A percentile compares a stretch with the other conserved stretches of the same genome.
Conservation (phyloP, 768 basidiomycete genomes). For the Lactarius sp. region DNA sequence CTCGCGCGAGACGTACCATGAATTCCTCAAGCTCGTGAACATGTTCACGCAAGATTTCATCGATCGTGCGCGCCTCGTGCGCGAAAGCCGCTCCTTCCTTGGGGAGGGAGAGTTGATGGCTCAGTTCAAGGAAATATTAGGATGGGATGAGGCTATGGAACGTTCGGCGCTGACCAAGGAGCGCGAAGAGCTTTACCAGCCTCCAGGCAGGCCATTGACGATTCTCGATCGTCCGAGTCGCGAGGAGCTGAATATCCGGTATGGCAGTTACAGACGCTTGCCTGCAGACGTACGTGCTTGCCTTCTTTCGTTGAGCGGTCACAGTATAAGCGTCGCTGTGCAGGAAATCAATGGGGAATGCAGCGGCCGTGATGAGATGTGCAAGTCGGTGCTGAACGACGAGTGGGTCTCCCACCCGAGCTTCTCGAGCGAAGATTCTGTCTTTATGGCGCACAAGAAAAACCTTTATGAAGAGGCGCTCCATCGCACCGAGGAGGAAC, state of each 20-base stretch:
- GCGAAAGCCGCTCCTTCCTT: conserved; percentile 72
- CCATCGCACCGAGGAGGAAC: conserved; percentile 94
- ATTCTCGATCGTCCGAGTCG: conserved; percentile 43
- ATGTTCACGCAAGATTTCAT: conserved; percentile 93
- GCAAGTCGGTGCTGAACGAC: conserved; percentile 92
- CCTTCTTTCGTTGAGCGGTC: conserved; percentile 7
- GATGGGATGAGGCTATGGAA: conserved; percentile 74
- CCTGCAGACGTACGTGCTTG: conserved; percentile 61
- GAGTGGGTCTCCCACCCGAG: conserved; percentile 98
- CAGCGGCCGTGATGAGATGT: conserved; percentile 96
- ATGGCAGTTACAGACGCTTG: conserved; percentile 87
- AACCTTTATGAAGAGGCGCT: conserved; percentile 96
- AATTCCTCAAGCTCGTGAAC: conserved; percentile 93
- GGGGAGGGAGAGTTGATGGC: conserved; percentile 71
- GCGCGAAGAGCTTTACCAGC: conserved; percentile 29
- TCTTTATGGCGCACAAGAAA: conserved; percentile 86
- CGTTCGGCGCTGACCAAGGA: conserved; percentile 30
- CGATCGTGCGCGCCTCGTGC: conserved; percentile 76
- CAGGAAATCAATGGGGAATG: conserved; percentile 87
- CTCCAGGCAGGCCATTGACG: conserved; percentile 28
- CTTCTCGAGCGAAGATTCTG: conserved; percentile 91
- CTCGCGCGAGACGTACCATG: conserved; percentile 77
- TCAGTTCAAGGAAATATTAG: conserved; percentile 81
- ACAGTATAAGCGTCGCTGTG: background rate
- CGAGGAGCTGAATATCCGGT: conserved; percentile 63